Evolutionary conservation across 2,329 filamentous ascomycete species (phyloP).

Genomic region (Geosmithia flava): DNA sequence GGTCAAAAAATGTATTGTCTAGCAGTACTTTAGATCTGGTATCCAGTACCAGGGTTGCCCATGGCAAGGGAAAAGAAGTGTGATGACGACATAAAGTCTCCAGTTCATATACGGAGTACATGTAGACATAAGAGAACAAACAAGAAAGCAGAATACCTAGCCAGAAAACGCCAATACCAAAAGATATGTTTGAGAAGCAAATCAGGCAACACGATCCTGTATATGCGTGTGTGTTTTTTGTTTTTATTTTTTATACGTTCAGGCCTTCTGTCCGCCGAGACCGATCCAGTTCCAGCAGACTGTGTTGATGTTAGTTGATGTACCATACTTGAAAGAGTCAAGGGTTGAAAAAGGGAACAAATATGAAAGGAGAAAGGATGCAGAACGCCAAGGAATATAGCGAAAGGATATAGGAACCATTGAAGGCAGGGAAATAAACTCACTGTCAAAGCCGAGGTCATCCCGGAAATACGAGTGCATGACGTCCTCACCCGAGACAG

Average conservation of each 20-base stretch:
- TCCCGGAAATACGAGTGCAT: slow-evolving; percentile 53
- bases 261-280: slow-evolving; percentile 23
- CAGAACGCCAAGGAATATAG: background rate
- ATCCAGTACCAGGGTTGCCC: too few species aligned
- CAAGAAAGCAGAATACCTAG: background rate
- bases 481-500: slow-evolving; percentile 48
- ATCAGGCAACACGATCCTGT: too few species aligned
- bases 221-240: background rate
- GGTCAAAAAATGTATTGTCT: too few species aligned
- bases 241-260: background rate
- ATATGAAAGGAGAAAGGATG: too few species aligned
- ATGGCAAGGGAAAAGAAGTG: too few species aligned
- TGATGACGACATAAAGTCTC: too few species aligned
- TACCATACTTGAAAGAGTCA: background rate
- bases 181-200: too few species aligned
- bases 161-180: background rate
- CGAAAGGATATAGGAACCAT: too few species aligned
- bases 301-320: slow-evolving; percentile 14
- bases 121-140: background rate
- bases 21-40: too few species aligned
- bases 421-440: slow-evolving; percentile 16
- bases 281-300: slow-evolving; percentile 44
- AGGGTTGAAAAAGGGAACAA: background rate
- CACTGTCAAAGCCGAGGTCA: slow-evolving; percentile 53
- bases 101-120: too few species aligned